phyloP scores from a whole-genome alignment of 2,329 filamentous ascomycete genomes.

The Helotiales sp. region DNA sequence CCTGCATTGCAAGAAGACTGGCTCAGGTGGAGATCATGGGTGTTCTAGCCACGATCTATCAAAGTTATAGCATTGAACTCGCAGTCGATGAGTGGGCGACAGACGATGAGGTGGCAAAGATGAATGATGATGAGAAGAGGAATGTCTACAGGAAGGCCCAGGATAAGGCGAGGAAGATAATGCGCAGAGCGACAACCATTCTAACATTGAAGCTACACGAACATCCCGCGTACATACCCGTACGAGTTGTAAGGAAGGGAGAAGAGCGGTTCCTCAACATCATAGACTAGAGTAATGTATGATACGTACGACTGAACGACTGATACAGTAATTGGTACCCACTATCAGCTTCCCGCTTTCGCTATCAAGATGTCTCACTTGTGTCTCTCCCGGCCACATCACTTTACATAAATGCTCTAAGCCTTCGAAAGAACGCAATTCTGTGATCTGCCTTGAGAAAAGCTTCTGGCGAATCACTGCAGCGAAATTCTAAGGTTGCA shows the following conservation, averaged over 20 bases:
- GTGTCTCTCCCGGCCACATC: no score
- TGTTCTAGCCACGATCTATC: constrained; percentile 32
- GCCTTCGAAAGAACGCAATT: no score
- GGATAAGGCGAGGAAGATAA: constrained; percentile 45
- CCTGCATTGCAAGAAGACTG: constrained; percentile 37
- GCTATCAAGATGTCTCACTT: no score
- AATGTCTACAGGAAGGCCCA: constrained; percentile 25
- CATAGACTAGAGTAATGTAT: constrained; percentile 23
- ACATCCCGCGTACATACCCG: constrained; percentile 52
- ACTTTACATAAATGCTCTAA: no score
- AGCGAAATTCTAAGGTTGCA: no score
- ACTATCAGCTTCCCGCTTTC: no score
- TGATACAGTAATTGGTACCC: no score
- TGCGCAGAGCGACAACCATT: constrained; percentile 53
- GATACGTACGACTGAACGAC: not conserved
- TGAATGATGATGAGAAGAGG: constrained; percentile 24
- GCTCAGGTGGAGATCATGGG: constrained; percentile 38
- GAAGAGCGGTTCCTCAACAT: constrained; percentile 62
- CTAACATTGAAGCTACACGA: constrained; percentile 71
- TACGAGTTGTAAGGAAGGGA: constrained; percentile 69
- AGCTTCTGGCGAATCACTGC: no score
- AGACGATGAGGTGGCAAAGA: constrained; percentile 29
- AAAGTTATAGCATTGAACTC: constrained; percentile 30
- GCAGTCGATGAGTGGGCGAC: constrained; percentile 31
- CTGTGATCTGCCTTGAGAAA: no score